Conservation (phyloP, 208 protist species). For the Spongospora subterranea region DNA sequence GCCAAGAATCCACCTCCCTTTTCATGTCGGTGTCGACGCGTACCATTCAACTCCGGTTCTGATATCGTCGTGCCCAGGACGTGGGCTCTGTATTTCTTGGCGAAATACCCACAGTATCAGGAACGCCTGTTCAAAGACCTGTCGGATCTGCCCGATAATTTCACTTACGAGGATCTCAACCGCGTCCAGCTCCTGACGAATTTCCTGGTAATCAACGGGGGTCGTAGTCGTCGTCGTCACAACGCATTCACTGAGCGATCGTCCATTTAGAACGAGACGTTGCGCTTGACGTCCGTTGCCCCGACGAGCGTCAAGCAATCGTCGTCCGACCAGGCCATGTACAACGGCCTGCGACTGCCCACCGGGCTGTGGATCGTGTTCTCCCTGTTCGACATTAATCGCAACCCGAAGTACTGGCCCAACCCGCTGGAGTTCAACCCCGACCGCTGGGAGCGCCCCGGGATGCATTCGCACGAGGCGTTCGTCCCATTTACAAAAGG, state of each 20-base stretch:
- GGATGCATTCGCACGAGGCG: neutral
- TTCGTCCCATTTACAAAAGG: constrained; percentile 41
- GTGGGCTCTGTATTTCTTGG: constrained; percentile 30
- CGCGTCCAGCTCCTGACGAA: neutral
- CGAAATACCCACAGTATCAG: neutral
- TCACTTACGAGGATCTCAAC: constrained; percentile 12
- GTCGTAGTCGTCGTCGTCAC: neutral
- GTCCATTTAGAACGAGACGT: neutral
- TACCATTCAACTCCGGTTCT: neutral
- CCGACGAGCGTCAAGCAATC: constrained; percentile 1
- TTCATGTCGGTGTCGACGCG: neutral
- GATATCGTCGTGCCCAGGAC: neutral
- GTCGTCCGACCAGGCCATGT: neutral
- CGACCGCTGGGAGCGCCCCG: neutral
- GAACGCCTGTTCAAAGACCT: neutral
- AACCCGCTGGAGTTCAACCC: constrained; percentile 27
- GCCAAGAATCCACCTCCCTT: constrained; percentile 13
- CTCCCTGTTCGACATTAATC: constrained; percentile 6
- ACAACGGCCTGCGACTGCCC: neutral
- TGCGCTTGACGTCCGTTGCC: neutral
- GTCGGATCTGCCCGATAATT: neutral
- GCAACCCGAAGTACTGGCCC: neutral
- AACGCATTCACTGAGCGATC: neutral
- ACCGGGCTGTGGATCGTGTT: neutral
- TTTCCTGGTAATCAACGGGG: constrained; percentile 17